phyloP scores from a whole-genome alignment of 208 protist genomes.

The Herpetomonas tarakana region DNA sequence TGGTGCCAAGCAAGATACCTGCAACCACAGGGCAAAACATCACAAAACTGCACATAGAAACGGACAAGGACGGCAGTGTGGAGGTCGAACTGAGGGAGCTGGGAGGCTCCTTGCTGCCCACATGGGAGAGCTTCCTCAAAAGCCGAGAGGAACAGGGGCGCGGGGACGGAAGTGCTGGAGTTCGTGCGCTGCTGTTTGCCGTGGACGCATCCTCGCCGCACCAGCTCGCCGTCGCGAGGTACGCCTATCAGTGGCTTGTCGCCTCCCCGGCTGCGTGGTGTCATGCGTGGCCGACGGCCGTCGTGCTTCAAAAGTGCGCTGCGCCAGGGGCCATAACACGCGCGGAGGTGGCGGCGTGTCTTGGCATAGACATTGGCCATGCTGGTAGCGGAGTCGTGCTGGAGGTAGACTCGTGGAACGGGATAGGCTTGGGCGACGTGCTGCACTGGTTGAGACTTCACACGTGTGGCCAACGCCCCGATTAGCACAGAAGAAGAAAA shows the following conservation, averaged over 20 bases:
- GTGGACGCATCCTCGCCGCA: slow-evolving; percentile 63
- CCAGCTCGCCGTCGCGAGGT: slow-evolving; percentile 39
- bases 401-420: slow-evolving; percentile 79
- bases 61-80: slow-evolving; percentile 3
- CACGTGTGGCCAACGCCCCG: background rate
- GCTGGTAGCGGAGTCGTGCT: slow-evolving; percentile 8
- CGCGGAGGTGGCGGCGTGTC: slow-evolving; percentile 33
- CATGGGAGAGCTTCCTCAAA: slow-evolving; percentile 70
- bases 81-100: slow-evolving; percentile 67
- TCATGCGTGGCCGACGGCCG: slow-evolving; percentile 42
- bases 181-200: slow-evolving; percentile 56
- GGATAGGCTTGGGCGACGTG: slow-evolving; percentile 52
- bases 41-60: slow-evolving; percentile 19
- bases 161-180: background rate
- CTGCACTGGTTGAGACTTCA: slow-evolving; percentile 30
- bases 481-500: background rate
- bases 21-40: slow-evolving; percentile 78
- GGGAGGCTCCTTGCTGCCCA: slow-evolving; percentile 43
- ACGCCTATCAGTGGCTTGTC: slow-evolving; percentile 35
- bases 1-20: slow-evolving; percentile 18
- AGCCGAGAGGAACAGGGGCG: slow-evolving; percentile 22
- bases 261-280: slow-evolving; percentile 25
- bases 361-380: slow-evolving; percentile 11
- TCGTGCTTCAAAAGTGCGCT: slow-evolving; percentile 64
- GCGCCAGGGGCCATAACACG: slow-evolving; percentile 37